Evolutionary conservation across 2,329 filamentous ascomycete species (phyloP).

Genomic region (Thermothelomyces thermophilus): DNA sequence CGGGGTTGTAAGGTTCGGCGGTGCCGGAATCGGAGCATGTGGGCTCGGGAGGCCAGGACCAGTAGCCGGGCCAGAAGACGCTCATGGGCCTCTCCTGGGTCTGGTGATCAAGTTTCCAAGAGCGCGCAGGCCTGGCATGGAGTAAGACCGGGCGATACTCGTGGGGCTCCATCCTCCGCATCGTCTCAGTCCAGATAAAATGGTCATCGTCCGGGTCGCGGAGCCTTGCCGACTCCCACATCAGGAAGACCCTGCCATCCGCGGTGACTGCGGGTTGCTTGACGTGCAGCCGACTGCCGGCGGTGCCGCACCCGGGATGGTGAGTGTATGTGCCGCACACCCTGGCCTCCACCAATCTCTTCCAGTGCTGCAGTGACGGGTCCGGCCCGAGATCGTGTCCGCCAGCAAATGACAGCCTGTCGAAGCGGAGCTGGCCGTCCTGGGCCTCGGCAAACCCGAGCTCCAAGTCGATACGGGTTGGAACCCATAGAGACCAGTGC

Average conservation of each 20-base stretch:
- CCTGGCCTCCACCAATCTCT: not conserved
- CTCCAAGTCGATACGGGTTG: not conserved
- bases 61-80: constrained; percentile 14
- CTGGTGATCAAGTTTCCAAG: not conserved
- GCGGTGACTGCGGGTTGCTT: not conserved
- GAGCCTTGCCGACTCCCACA: constrained; percentile 13
- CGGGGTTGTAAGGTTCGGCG: not conserved
- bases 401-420: not conserved
- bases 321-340: constrained; percentile 10
- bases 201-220: constrained; percentile 7
- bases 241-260: constrained; percentile 12
- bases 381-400: not conserved
- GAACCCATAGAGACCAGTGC: constrained; percentile 17
- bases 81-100: not conserved
- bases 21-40: not conserved
- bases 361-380: constrained; percentile 6
- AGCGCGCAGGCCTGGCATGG: not conserved
- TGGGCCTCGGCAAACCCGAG: not conserved
- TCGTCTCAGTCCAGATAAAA: constrained; percentile 15
- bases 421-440: not conserved
- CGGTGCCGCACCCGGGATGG: constrained; percentile 15
- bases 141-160: constrained; percentile 30
- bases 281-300: constrained; percentile 10
- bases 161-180: constrained; percentile 26
- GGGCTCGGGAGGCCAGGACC: not conserved